phyloP scores from a whole-genome alignment of 169 alveolate genomes.

The Plasmodium sp. region DNA sequence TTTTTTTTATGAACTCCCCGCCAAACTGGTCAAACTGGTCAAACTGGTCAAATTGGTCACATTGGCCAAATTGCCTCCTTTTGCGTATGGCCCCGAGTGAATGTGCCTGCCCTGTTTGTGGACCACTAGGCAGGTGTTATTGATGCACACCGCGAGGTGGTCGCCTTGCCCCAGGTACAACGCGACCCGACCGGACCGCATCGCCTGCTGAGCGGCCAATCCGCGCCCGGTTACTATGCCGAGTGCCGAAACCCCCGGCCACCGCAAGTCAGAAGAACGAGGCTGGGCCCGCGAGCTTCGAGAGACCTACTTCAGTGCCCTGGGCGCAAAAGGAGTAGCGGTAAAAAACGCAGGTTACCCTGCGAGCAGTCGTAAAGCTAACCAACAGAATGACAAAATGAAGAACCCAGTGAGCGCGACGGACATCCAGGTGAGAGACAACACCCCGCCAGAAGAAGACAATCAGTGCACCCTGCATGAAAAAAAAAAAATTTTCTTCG shows the following conservation, averaged over 20 bases:
- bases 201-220: neutral
- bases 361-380: neutral
- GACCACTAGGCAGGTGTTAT: neutral
- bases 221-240: neutral
- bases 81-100: neutral
- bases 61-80: neutral
- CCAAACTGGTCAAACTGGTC: neutral
- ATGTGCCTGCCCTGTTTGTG: neutral
- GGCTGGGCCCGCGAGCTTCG: neutral
- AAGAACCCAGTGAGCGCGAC: neutral
- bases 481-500: constrained; percentile 54
- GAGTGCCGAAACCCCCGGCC: neutral
- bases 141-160: neutral
- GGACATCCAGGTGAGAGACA: neutral
- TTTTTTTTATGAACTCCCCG: neutral
- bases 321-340: neutral
- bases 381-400: neutral
- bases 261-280: neutral
- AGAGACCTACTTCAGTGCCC: neutral
- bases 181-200: neutral
- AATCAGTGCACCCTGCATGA: neutral
- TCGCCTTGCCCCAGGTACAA: neutral
- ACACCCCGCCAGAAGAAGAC: neutral
- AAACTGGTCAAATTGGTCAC: neutral
- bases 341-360: neutral